A percentile compares a stretch with the other conserved stretches of the same genome.
These are phyloP conservation scores for Leucocoprinus birnbaumii DNA, from an alignment of 768 basidiomycete species.

Conservation along the genomic window DNA sequence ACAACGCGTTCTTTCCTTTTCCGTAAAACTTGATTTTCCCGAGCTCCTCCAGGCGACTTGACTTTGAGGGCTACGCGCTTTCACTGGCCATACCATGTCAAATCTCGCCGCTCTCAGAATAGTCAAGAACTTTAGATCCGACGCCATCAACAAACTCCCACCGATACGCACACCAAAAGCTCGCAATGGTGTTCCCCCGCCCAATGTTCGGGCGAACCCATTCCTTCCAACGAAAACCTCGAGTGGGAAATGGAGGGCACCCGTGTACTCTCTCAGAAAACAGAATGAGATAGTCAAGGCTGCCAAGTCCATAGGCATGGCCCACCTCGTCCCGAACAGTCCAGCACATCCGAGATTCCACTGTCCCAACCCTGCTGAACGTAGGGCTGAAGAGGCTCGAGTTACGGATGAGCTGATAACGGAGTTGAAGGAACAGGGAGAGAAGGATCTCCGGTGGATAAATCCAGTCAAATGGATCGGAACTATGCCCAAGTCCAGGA, in stretches of 20 bases:
- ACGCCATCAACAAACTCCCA: not conserved
- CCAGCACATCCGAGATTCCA: constrained; percentile 53
- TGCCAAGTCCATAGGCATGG: constrained; percentile 49
- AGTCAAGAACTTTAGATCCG: constrained; percentile 42
- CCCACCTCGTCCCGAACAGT: constrained; percentile 67
- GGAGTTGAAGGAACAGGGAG: not conserved
- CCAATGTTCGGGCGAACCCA: constrained; percentile 50
- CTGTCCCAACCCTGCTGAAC: not conserved
- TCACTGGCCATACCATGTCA: not conserved
- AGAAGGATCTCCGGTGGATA: constrained; percentile 23
- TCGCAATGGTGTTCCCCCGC: not conserved
- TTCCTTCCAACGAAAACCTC: constrained; percentile 65
- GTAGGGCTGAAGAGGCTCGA: constrained; percentile 4
- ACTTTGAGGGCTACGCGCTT: too few species aligned
- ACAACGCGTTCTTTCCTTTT: too few species aligned
- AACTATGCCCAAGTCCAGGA: constrained; percentile 42
- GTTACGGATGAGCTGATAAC: constrained; percentile 12
- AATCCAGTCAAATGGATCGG: constrained; percentile 21
- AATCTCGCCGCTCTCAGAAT: constrained; percentile 22
- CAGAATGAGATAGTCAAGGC: constrained; percentile 79
- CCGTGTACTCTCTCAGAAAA: constrained; percentile 69
- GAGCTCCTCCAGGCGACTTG: too few species aligned
- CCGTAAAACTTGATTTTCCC: too few species aligned
- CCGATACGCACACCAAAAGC: not conserved
- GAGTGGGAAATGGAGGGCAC: constrained; percentile 60